Base-by-base conservation (phyloP, 306 rosid species). In the Elaeagnus macrophylla region DNA sequence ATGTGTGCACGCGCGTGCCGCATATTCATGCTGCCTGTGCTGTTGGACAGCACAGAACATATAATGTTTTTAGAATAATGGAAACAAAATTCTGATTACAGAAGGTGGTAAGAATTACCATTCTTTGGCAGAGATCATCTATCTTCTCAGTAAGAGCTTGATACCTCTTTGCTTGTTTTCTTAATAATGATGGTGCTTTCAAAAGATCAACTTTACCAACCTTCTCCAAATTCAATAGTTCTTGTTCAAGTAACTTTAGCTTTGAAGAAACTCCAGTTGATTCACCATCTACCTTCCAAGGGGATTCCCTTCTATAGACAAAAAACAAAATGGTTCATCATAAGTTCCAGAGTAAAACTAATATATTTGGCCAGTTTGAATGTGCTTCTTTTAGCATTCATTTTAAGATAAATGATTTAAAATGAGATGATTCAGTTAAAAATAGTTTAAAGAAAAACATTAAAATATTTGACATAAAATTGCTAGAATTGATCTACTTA, bases 231-330 rank as follows among this genome's bases (percentile, higher is more conserved):
- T 88, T 88, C 58, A 73, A 57, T 40, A 84, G 63, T 50, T 88
- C 96, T 59, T 79, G 81, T 71, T 88, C 96, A 58, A 88, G 88
- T 52, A 79, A 59, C 58, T 84, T 88, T 61, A 88, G 78, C 72
- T 84, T 88, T 57, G 94, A 71, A 19, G 94, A 79, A 57, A 81
- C 83, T 68, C 83, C 94, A 15, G 80, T 65, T 25, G 88, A 77
- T 67, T 88, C 90, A 56, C 94, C 90, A 63, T 84, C 90, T 20
- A 79, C 80, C 83, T 84, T 88, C 96, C 96, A 79, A 11, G 96
- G 96, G 48, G 83, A 84, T 67, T 88, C 96, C 75, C 90, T 77
- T 73, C 94, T 81, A 78, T 17, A 17, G 16, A 70, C 47, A 41
- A 56, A 25, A 67, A 55, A 60, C 51, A 60, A 1, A 51, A 67